These are phyloP conservation scores for Eucalyptus curtisii DNA, from an alignment of 345 rosid species.

Conservation along the genomic window DNA sequence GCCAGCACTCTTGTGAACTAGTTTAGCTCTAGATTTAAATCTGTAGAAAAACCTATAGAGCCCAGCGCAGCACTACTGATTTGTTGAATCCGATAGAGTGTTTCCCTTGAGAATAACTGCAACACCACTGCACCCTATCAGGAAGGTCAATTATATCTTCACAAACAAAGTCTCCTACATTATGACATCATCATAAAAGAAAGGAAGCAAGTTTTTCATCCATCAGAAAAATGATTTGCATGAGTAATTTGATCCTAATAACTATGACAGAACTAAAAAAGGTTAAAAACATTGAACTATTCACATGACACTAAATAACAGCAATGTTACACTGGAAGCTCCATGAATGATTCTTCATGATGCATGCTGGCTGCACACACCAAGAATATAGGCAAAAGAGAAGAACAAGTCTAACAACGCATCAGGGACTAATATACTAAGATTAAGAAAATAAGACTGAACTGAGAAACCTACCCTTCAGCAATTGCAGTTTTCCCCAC, in stretches of 20 bases:
- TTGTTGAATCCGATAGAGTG: background rate
- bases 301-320: background rate
- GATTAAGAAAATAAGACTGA: background rate
- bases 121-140: background rate
- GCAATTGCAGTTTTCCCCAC: conserved; percentile 97
- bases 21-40: background rate
- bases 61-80: background rate
- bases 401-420: background rate
- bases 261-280: background rate
- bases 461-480: conserved; percentile 44
- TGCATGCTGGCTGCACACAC: background rate
- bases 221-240: background rate
- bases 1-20: background rate
- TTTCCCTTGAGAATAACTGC: background rate
- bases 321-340: background rate
- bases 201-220: background rate
- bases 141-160: background rate
- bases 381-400: background rate
- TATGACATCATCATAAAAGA: background rate
- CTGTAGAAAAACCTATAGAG: background rate
- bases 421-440: background rate
- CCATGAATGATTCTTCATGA: background rate
- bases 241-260: background rate
- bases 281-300: background rate
- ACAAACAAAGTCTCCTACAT: background rate